Percentiles rank a stretch among this genome's conserved stretches.
phyloP scores from a whole-genome alignment of 2,329 filamentous ascomycete species.

The Aspergillus sp. region DNA sequence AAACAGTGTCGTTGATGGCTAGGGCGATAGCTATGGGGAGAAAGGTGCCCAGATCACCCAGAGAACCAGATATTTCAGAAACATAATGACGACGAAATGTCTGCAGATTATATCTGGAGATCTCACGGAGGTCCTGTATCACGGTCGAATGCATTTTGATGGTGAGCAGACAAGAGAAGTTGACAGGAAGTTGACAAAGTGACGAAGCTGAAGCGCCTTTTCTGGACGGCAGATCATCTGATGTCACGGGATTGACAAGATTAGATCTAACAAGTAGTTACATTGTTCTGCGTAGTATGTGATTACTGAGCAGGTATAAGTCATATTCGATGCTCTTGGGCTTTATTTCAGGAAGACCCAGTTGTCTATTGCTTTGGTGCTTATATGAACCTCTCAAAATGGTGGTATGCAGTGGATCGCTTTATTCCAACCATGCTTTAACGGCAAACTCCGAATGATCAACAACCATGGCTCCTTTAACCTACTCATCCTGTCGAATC shows the following conservation, averaged over 20 bases:
- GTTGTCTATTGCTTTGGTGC: too few species aligned
- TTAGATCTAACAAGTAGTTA: not conserved
- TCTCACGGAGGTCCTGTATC: conserved; percentile 21
- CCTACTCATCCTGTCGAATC: conserved; percentile 23
- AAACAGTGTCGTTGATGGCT: conserved; percentile 67
- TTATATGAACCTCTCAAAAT: too few species aligned
- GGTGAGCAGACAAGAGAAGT: not conserved
- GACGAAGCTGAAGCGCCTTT: too few species aligned
- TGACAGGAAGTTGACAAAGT: too few species aligned
- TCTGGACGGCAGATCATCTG: too few species aligned
- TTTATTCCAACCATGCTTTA: conserved; percentile 19
- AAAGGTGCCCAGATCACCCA: conserved; percentile 83
- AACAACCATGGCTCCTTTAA: conserved; percentile 20
- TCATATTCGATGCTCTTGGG: too few species aligned
- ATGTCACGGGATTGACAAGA: not conserved
- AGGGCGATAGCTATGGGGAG: conserved; percentile 84
- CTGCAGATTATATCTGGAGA: conserved; percentile 44
- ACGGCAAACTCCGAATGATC: conserved; percentile 17
- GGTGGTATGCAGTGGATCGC: too few species aligned
- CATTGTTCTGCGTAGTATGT: not conserved
- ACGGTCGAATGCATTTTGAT: conserved; percentile 7
- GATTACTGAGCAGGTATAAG: too few species aligned
- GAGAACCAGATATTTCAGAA: conserved; percentile 76
- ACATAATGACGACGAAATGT: conserved; percentile 51
- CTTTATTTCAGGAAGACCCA: too few species aligned